These are phyloP conservation scores for Salix brachista DNA, from an alignment of 345 rosid species.

Conservation along the genomic window DNA sequence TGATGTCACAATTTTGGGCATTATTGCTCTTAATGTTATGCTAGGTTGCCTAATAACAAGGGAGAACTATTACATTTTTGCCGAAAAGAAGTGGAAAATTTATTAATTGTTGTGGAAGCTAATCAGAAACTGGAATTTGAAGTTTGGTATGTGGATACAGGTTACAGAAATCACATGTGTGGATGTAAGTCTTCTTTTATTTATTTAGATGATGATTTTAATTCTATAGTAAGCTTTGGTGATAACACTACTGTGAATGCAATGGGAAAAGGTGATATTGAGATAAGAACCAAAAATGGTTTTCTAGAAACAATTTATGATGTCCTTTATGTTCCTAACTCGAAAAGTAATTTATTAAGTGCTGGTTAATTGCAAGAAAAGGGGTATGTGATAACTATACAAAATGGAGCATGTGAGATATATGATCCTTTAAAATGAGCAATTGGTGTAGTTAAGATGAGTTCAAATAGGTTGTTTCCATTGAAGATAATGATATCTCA, in stretches of 20 bases:
- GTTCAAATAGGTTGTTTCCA: too few relatives aligned
- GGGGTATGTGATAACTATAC: too few relatives aligned
- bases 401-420: too few relatives aligned
- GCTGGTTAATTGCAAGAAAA: background rate
- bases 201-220: background rate
- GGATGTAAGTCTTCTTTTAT: background rate
- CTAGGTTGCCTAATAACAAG: background rate
- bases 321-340: background rate
- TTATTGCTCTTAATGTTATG: background rate
- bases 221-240: background rate
- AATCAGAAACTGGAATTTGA: background rate
- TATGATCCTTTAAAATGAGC: too few relatives aligned
- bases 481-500: too few relatives aligned
- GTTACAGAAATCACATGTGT: background rate
- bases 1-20: background rate
- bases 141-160: background rate
- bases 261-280: background rate
- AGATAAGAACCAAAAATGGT: background rate
- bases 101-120: background rate
- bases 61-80: background rate
- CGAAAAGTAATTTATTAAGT: background rate
- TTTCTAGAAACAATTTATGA: too few relatives aligned
- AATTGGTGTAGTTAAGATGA: too few relatives aligned
- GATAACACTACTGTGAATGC: background rate
- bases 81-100: background rate